Conservation (phyloP, 257 asterid genomes). For the Verbascum thapsus region DNA sequence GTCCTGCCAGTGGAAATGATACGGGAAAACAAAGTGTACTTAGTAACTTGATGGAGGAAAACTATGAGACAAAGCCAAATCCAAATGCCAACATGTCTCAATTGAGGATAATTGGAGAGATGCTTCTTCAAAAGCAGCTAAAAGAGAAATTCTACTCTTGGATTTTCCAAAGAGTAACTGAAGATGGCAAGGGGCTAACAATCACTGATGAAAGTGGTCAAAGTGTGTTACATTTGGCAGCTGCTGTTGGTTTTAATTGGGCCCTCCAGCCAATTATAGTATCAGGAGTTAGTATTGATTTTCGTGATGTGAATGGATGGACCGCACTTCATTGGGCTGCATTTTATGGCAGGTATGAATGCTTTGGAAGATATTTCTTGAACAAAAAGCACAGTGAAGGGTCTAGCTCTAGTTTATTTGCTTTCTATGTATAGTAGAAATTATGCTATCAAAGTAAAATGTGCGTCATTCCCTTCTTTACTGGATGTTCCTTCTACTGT, state of each 20-base stretch:
- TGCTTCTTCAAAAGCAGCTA: conserved; percentile 54
- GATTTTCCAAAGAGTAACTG: conserved; percentile 64
- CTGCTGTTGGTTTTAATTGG: conserved; percentile 96
- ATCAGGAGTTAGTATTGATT: conserved; percentile 77
- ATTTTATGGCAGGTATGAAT: conserved; percentile 75
- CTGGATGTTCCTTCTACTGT: conserved; percentile 18
- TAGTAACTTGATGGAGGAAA: conserved; percentile 55
- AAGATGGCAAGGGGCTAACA: conserved; percentile 64
- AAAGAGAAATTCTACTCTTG: conserved; percentile 69
- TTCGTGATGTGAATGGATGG: conserved; percentile 96
- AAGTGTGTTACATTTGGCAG: conserved; percentile 87
- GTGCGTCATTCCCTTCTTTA: neutral
- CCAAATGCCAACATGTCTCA: conserved; percentile 40
- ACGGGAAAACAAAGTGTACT: conserved; percentile 36
- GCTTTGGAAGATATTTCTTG: conserved; percentile 17
- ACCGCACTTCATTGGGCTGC: conserved; percentile 99
- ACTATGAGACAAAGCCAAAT: conserved; percentile 39
- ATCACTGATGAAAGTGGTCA: conserved; percentile 76
- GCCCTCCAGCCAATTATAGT: conserved; percentile 68
- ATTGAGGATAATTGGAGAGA: conserved; percentile 44
- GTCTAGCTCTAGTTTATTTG: conserved; percentile 17
- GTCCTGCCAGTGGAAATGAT: conserved; percentile 28
- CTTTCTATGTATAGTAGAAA: conserved; percentile 11
- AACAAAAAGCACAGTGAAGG: conserved; percentile 6
- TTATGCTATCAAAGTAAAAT: conserved; percentile 19